Evolutionary conservation across 768 basidiomycete genomes (phyloP).

Genomic region (Lactifluus subvellereus): DNA sequence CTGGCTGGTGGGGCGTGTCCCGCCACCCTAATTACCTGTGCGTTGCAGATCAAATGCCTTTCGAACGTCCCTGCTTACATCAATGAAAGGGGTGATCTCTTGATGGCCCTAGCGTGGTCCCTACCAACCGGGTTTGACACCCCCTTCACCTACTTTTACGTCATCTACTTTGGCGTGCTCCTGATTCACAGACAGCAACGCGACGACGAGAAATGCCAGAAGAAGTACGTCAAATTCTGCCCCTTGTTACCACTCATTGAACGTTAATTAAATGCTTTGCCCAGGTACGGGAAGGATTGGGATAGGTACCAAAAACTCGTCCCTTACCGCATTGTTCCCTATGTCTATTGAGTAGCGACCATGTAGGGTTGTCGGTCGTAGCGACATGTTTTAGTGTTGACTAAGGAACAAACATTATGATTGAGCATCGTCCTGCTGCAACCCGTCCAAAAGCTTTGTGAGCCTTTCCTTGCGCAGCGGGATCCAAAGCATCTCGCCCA

Average conservation of each 20-base stretch:
- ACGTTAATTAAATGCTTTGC: not conserved
- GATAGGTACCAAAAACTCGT: constrained; percentile 82
- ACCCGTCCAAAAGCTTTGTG: constrained; percentile 33
- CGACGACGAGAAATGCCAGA: constrained; percentile 87
- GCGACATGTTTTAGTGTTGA: not conserved
- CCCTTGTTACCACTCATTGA: not conserved
- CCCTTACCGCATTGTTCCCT: constrained; percentile 80
- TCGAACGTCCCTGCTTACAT: not conserved
- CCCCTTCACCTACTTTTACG: constrained; percentile 95
- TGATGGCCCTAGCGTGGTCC: constrained; percentile 92
- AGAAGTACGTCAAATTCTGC: constrained; percentile 39
- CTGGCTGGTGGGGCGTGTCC: constrained; percentile 96
- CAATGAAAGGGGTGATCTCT: constrained; percentile 61
- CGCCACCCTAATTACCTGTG: constrained; percentile 91
- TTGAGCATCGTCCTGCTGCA: constrained; percentile 4
- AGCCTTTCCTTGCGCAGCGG: constrained; percentile 76
- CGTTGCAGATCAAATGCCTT: constrained; percentile 24
- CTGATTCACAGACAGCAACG: constrained; percentile 85
- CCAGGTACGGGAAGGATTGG: constrained; percentile 93
- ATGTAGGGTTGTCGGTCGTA: not conserved
- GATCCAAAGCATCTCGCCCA: constrained; percentile 76
- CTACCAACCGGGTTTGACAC: constrained; percentile 88
- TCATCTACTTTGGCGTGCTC: constrained; percentile 80
- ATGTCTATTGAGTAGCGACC: constrained; percentile 51
- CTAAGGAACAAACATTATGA: not conserved